Evolutionary conservation across 805 yeast genomes (phyloP).

Genomic region (Candida tallmaniae): DNA sequence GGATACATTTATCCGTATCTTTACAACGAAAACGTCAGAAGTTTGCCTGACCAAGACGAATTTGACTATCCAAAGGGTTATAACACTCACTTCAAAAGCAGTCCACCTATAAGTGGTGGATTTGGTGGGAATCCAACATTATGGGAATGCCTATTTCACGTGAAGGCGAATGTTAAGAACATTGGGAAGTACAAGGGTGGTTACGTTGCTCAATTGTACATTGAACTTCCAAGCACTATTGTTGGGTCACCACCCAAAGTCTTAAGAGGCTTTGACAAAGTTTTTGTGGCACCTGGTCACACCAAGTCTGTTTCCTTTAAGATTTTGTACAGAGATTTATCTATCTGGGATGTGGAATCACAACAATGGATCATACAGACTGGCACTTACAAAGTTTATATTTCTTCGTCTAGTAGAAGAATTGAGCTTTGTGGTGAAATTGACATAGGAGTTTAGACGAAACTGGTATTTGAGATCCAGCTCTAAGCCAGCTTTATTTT

Average conservation of each 20-base stretch:
- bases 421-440: slow-evolving; percentile 45
- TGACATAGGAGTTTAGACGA: slow-evolving; percentile 28
- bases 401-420: slow-evolving; percentile 47
- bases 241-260: slow-evolving; percentile 50
- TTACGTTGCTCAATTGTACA: slow-evolving; percentile 49
- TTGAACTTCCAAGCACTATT: slow-evolving; percentile 46
- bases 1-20: slow-evolving; percentile 56
- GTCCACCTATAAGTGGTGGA: slow-evolving; percentile 45
- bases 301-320: slow-evolving; percentile 36
- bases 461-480: too few species aligned
- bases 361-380: slow-evolving; percentile 58
- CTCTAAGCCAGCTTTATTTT: too few species aligned
- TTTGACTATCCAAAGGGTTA: slow-evolving; percentile 39
- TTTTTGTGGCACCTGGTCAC: slow-evolving; percentile 40
- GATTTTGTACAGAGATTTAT: slow-evolving; percentile 48
- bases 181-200: slow-evolving; percentile 45
- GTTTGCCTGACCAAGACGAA: slow-evolving; percentile 31
- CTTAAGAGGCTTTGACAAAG: slow-evolving; percentile 56
- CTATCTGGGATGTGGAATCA: slow-evolving; percentile 51
- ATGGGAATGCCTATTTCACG: slow-evolving; percentile 49
- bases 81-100: slow-evolving; percentile 28
- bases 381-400: slow-evolving; percentile 49
- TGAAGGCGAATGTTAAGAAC: slow-evolving; percentile 43
- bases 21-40: slow-evolving; percentile 29
- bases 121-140: slow-evolving; percentile 58